A percentile compares a stretch with the other conserved stretches of the same genome.
Conservation (phyloP, 345 rosid species). For the Arabidopsis arenosa region DNA sequence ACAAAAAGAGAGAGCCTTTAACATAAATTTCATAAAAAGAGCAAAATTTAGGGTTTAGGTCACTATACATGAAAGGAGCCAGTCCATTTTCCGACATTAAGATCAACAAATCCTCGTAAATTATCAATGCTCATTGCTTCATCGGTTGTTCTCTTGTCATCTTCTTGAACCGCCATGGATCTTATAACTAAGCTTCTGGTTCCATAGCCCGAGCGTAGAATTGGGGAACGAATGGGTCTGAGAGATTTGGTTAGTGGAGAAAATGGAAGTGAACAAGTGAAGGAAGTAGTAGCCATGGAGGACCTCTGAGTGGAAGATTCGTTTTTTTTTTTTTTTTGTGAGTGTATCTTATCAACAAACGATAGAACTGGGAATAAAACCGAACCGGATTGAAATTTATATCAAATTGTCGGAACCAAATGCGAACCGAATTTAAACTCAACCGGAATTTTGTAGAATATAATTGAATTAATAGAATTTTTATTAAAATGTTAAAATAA, state of each 20-base stretch:
- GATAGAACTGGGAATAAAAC: neutral
- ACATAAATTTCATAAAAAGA: neutral
- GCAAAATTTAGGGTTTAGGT: neutral
- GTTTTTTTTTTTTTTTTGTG: neutral
- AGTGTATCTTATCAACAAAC: neutral
- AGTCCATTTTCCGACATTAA: constrained; percentile 80
- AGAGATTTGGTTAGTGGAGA: constrained; percentile 41
- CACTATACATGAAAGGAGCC: constrained; percentile 74
- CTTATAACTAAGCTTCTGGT: constrained; percentile 44
- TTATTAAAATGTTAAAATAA: too few relatives aligned
- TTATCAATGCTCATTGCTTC: constrained; percentile 75
- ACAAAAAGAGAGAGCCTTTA: neutral
- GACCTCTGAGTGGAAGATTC: neutral
- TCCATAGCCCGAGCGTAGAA: constrained; percentile 33
- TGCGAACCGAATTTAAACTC: neutral
- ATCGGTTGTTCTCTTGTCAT: constrained; percentile 41
- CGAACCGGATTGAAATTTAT: neutral
- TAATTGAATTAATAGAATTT: neutral
- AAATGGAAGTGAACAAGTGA: constrained; percentile 42
- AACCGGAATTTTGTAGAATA: neutral
- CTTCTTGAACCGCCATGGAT: constrained; percentile 46
- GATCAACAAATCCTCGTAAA: constrained; percentile 67
- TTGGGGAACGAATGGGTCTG: constrained; percentile 28
- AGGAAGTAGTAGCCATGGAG: constrained; percentile 49
- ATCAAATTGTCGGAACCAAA: neutral